Evolutionary conservation across 108 stramenopile genomes (phyloP).

Genomic region (Skeletonema grethae): DNA sequence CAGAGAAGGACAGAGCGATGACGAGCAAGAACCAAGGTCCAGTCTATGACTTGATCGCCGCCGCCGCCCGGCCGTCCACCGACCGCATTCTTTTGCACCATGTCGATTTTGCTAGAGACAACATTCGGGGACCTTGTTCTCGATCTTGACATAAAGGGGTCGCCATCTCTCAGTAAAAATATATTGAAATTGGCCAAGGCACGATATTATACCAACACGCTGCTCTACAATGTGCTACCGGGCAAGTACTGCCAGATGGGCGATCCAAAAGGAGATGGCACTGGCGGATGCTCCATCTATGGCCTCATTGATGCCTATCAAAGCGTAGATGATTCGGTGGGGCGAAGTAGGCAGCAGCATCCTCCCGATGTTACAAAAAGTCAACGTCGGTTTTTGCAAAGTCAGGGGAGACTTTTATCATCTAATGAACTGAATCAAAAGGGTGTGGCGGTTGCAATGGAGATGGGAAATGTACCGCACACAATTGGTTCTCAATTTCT

Average conservation of each 20-base stretch:
- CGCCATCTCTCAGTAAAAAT: constrained; percentile 76
- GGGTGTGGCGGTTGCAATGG: constrained; percentile 74
- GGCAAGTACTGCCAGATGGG: constrained; percentile 79
- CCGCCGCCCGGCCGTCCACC: no score
- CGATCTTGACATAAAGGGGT: constrained; percentile 83
- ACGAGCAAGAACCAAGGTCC: no score
- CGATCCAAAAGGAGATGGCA: constrained; percentile 92
- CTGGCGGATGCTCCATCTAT: constrained; percentile 89
- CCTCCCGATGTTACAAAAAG: constrained; percentile 39
- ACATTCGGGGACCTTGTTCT: constrained; percentile 84
- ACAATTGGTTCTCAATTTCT: constrained; percentile 94
- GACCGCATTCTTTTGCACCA: no score
- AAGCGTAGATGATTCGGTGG: constrained; percentile 1
- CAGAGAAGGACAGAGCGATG: no score
- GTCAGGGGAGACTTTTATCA: constrained; percentile 63
- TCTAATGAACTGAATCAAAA: constrained; percentile 61
- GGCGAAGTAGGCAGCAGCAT: not conserved
- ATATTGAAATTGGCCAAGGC: constrained; percentile 82
- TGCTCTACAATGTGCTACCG: constrained; percentile 76
- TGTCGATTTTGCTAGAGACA: constrained; percentile 87
- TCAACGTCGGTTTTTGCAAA: constrained; percentile 63
- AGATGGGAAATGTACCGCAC: constrained; percentile 66
- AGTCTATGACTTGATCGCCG: no score
- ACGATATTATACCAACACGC: constrained; percentile 73
- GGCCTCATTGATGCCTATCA: constrained; percentile 60